These are phyloP conservation scores for Pseudonitzschia delicatissima DNA, from an alignment of 108 stramenopile species.

Conservation along the genomic window DNA sequence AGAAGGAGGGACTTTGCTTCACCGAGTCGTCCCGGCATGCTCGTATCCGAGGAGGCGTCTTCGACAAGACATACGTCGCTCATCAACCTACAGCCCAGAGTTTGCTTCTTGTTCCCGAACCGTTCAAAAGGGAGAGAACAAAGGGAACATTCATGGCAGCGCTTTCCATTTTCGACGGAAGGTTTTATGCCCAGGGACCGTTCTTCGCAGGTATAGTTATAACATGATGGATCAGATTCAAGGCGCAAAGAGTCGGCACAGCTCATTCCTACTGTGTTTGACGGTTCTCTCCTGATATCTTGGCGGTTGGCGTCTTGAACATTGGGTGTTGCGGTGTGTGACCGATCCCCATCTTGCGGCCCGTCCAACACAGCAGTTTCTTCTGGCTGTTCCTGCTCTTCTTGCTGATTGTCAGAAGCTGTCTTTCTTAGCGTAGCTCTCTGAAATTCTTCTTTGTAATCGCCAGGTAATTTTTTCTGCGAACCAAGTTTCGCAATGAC, in stretches of 20 bases:
- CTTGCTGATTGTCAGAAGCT: background rate
- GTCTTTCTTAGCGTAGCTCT: background rate
- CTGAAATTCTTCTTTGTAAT: constrained; percentile 1
- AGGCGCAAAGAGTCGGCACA: background rate
- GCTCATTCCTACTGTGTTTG: background rate
- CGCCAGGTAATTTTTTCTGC: background rate
- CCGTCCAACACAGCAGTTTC: no score
- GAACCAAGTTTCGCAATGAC: constrained; percentile 18
- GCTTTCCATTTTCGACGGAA: background rate
- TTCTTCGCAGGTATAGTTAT: background rate
- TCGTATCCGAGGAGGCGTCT: background rate
- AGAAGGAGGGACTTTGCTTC: constrained; percentile 27
- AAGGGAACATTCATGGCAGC: constrained; percentile 10
- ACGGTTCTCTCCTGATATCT: no score
- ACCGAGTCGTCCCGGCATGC: constrained; percentile 10
- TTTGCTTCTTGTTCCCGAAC: background rate
- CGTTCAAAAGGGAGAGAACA: constrained; percentile 33
- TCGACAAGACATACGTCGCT: constrained; percentile 3
- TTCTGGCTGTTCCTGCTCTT: background rate
- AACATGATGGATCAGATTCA: background rate
- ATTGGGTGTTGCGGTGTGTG: no score
- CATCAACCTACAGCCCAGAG: constrained; percentile 15
- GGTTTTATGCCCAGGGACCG: background rate
- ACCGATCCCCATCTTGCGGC: no score
- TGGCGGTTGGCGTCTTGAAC: no score